These are phyloP conservation scores for peach (Prunus persica) DNA, from an alignment of 306 rosid species.

Conservation along the genomic window DNA sequence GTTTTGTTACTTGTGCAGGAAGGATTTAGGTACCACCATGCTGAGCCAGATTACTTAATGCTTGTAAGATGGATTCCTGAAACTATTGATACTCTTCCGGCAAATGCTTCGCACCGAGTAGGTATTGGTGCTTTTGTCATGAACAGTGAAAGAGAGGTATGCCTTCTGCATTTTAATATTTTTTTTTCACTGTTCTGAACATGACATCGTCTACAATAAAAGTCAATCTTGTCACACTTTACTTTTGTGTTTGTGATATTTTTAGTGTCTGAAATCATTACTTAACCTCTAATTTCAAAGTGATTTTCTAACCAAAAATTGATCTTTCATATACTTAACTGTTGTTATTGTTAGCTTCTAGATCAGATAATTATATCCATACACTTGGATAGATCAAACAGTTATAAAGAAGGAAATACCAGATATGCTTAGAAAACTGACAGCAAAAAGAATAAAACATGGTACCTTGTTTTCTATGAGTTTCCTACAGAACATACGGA, in stretches of 20 bases:
- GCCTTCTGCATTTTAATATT: neutral
- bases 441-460: no score
- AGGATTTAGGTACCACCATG: slow-evolving; percentile 87
- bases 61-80: slow-evolving; percentile 75
- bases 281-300: neutral
- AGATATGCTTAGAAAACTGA: no score
- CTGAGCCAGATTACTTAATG: slow-evolving; percentile 81
- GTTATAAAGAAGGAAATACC: no score
- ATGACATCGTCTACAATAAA: neutral
- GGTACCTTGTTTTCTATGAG: no score
- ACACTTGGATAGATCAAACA: no score
- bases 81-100: slow-evolving; percentile 60
- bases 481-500: no score
- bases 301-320: neutral
- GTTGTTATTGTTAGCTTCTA: neutral
- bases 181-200: neutral
- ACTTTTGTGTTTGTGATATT: neutral
- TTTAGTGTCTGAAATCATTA: neutral
- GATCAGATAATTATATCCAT: neutral
- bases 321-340: neutral
- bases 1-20: slow-evolving; percentile 41
- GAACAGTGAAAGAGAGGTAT: slow-evolving; percentile 61
- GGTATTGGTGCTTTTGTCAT: slow-evolving; percentile 76
- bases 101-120: slow-evolving; percentile 84
- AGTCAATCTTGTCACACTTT: neutral